Conservation (phyloP, 2,329 filamentous ascomycete genomes). For the Trichoderma aggressivum region DNA sequence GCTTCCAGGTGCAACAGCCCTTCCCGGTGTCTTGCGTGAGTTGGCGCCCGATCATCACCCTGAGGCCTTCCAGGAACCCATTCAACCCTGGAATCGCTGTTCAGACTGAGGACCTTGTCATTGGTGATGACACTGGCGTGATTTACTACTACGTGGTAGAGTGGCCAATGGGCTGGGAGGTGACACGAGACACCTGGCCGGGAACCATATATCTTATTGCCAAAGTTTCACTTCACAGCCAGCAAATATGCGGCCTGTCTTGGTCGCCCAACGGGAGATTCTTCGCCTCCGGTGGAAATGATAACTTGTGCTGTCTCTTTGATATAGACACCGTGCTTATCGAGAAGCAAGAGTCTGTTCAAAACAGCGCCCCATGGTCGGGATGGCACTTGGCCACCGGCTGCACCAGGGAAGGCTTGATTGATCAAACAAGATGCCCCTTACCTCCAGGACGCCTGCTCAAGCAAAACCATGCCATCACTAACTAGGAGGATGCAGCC, state of each 20-base stretch:
- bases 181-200: slow-evolving; percentile 65
- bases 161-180: slow-evolving; percentile 68
- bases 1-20: slow-evolving; percentile 72
- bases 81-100: slow-evolving; percentile 49
- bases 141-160: slow-evolving; percentile 89
- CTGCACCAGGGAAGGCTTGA: background rate
- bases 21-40: slow-evolving; percentile 73
- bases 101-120: slow-evolving; percentile 75
- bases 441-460: background rate
- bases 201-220: slow-evolving; percentile 76
- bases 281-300: slow-evolving; percentile 88
- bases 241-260: slow-evolving; percentile 90
- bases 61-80: slow-evolving; percentile 51
- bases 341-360: slow-evolving; percentile 5
- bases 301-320: slow-evolving; percentile 84
- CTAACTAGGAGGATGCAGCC: slow-evolving; percentile 19
- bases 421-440: background rate
- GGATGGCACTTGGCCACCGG: background rate
- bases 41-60: slow-evolving; percentile 66
- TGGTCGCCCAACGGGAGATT: slow-evolving; percentile 75
- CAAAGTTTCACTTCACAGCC: slow-evolving; percentile 72
- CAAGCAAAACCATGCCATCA: background rate
- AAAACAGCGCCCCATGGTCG: background rate
- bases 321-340: slow-evolving; percentile 58
- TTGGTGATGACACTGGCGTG: slow-evolving; percentile 79